Evolutionary conservation across 1,284 basidiomycete species (phyloP), one percentile per base, ranked within the genome.

Genomic region (Apiotrichum porosum): DNA sequence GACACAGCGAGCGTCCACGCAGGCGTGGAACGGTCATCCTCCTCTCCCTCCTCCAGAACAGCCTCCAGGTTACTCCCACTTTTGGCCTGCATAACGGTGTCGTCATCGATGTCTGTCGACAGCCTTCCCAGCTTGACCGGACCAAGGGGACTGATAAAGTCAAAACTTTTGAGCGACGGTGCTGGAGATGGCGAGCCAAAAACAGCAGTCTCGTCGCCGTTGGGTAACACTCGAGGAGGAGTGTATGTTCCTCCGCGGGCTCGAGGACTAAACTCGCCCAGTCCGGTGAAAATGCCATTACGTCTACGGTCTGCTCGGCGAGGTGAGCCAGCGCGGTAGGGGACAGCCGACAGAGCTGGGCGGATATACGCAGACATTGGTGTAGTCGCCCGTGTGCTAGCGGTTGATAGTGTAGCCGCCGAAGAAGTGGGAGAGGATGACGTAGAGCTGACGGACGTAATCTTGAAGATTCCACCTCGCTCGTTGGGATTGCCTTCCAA

Each of bases 121-220:
- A 36, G 21, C 15, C 24, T 41, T 17, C 38, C 38, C 14, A 41
- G 26, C 19, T 44, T 35, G 28, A 62, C 61, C 0, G 62, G 62
- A 17, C 65, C 62, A 0, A 71, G 47, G 0, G 69, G 69, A 18
- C 61, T 65, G 35, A 67, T 62, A 47, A 71, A 71, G 40, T 70
- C 69, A 34, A 71, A 71, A 17, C 47, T 60, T 22, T 53, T 55
- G 8, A 62, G 35, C 0, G 59, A 56, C 0, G 65, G 62, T 47
- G 30, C 58, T 26, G 41, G 54, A 26, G 32, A 53, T 10, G 40
- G 45, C 23, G 45, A 39, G n/a, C 51, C 39, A 28, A 42, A 44
- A 2, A 61, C 61, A 10, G 66, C 68, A 0, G 64, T 68, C 35
- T 71, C 69, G 41, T 69, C 68, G 1, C 66, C 68, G 0, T 62